phyloP scores from a whole-genome alignment of 2,329 filamentous ascomycete species.

The Diaporthe destruens region DNA sequence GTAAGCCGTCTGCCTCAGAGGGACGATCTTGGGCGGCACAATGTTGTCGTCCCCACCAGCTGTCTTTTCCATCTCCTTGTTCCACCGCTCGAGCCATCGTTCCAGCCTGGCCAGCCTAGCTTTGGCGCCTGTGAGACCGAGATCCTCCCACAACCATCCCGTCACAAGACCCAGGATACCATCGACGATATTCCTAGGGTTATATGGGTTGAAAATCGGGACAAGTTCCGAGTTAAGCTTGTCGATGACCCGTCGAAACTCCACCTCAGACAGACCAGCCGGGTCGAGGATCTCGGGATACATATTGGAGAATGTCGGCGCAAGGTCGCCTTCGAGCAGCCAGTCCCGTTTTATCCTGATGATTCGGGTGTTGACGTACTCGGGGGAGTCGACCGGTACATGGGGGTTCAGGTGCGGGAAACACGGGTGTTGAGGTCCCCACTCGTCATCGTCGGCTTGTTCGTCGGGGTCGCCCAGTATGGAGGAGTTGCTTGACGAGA shows the following conservation, averaged over 20 bases:
- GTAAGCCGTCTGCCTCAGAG: constrained; percentile 86
- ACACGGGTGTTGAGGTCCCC: constrained; percentile 95
- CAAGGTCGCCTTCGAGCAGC: constrained; percentile 89
- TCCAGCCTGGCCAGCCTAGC: constrained; percentile 78
- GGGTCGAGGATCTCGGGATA: constrained; percentile 97
- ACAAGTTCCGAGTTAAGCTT: constrained; percentile 84
- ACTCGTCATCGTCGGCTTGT: constrained; percentile 79
- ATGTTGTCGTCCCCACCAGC: constrained; percentile 63
- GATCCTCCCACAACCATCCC: constrained; percentile 94
- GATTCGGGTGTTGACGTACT: constrained; percentile 84
- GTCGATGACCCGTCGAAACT: constrained; percentile 86
- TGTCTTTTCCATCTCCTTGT: constrained; percentile 74
- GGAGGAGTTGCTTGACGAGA: constrained; percentile 70
- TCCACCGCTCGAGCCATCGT: constrained; percentile 89
- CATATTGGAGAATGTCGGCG: constrained; percentile 92
- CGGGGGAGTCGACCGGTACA: constrained; percentile 80
- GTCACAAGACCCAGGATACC: constrained; percentile 83
- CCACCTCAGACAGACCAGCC: constrained; percentile 81
- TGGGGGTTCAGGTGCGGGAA: constrained; percentile 95
- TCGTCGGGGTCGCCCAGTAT: constrained; percentile 74
- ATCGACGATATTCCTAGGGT: constrained; percentile 82
- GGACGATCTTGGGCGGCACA: constrained; percentile 77
- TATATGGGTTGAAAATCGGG: constrained; percentile 84
- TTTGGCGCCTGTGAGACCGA: constrained; percentile 84
- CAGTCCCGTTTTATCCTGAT: constrained; percentile 94